These are phyloP conservation scores for Aristolochia fimbriata DNA, from an alignment of 164 flowering plant species.

Conservation along the genomic window DNA sequence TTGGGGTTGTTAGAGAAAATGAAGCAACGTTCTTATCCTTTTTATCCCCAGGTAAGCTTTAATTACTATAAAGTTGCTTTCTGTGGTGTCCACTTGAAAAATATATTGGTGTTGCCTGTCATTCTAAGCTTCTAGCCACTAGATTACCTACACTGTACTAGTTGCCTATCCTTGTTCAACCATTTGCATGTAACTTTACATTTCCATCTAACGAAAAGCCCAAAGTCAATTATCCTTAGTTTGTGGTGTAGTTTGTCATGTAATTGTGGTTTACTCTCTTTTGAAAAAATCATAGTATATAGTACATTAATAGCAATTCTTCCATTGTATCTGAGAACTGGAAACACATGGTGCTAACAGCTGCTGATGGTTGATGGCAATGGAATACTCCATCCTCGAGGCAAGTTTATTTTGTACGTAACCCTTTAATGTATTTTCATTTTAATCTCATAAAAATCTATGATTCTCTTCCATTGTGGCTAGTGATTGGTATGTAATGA, in stretches of 20 bases:
- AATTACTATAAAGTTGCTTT: too few species aligned
- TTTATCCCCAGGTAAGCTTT: constrained; percentile 88
- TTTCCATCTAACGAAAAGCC: neutral
- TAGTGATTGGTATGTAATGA: too few species aligned
- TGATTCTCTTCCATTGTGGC: neutral
- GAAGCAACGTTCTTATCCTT: constrained; percentile 32
- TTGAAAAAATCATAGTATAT: too few species aligned
- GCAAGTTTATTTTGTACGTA: constrained; percentile 24
- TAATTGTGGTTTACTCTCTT: too few species aligned
- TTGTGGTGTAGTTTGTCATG: too few species aligned
- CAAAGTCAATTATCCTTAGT: neutral
- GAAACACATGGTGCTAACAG: constrained; percentile 24
- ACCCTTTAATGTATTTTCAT: neutral
- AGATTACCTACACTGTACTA: too few species aligned
- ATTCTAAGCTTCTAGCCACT: too few species aligned
- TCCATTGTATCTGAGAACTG: neutral
- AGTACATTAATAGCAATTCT: neutral
- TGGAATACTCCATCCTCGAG: constrained; percentile 94
- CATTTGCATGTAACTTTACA: too few species aligned
- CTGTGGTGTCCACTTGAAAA: too few species aligned
- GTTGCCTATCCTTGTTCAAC: too few species aligned
- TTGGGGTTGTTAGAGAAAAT: constrained; percentile 58
- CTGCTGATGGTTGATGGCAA: constrained; percentile 88
- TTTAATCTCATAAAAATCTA: neutral
- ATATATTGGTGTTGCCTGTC: too few species aligned